These are phyloP conservation scores for Lachnellula hyalina DNA, from an alignment of 2,329 filamentous ascomycete species.

Conservation along the genomic window DNA sequence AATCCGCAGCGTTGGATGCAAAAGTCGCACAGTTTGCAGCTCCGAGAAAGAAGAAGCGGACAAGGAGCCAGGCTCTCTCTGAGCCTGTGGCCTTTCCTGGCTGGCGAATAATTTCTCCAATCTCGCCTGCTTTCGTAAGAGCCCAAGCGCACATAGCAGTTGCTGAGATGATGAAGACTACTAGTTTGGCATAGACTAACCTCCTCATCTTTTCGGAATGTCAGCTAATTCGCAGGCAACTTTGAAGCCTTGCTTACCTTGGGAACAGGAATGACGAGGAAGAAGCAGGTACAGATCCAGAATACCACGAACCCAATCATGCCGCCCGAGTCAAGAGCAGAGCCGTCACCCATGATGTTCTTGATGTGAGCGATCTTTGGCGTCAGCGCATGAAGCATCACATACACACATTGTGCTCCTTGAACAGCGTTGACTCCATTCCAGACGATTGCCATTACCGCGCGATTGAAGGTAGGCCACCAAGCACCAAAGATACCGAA, in stretches of 20 bases:
- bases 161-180: constrained; percentile 35
- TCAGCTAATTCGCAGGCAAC: constrained; percentile 14
- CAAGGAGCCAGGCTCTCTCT: constrained; percentile 34
- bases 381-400: constrained; percentile 39
- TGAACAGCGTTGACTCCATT: constrained; percentile 37
- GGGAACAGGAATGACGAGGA: constrained; percentile 35
- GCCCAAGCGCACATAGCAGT: constrained; percentile 38
- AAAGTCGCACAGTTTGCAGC: constrained; percentile 34
- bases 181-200: constrained; percentile 34
- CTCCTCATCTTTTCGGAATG: constrained; percentile 26
- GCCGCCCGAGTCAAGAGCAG: constrained; percentile 35
- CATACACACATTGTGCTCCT: constrained; percentile 34
- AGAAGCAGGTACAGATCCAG: constrained; percentile 37
- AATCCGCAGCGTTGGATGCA: constrained; percentile 38
- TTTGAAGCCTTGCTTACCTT: constrained; percentile 19
- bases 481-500: constrained; percentile 41
- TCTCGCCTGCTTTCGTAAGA: constrained; percentile 30
- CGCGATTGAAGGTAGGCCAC: constrained; percentile 41
- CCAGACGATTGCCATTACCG: constrained; percentile 42
- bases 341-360: constrained; percentile 36
- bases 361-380: constrained; percentile 36
- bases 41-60: constrained; percentile 35
- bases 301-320: constrained; percentile 40
- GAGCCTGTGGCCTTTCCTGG: constrained; percentile 30
- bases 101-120: constrained; percentile 27